Evolutionary conservation across 2,329 filamentous ascomycete genomes (phyloP).

Genomic region (Fusarium sp.): DNA sequence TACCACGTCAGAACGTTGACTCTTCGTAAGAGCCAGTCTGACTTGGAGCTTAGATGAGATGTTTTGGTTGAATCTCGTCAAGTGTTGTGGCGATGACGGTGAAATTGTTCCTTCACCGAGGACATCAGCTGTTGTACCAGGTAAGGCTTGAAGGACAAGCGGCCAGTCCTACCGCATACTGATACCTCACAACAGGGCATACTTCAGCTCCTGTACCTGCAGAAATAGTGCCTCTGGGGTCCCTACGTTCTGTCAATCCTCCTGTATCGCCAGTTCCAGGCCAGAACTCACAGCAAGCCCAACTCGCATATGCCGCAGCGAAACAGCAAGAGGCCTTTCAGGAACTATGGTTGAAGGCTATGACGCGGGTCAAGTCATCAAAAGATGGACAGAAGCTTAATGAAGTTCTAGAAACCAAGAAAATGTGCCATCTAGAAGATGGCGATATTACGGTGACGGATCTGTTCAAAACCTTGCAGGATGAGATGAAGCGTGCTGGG

Average conservation of each 20-base stretch:
- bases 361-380: not conserved
- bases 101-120: too few relatives aligned
- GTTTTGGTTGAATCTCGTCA: too few relatives aligned
- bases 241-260: too few relatives aligned
- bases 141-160: rapidly evolving
- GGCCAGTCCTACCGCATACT: too few relatives aligned
- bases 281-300: not conserved
- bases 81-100: too few relatives aligned
- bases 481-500: not conserved
- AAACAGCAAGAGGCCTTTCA: not conserved
- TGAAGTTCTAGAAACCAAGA: too few relatives aligned
- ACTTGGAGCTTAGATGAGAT: too few relatives aligned
- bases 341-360: not conserved
- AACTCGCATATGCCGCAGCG: rapidly evolving
- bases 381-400: not conserved
- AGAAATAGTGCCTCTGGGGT: too few relatives aligned
- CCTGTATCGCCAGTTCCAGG: too few relatives aligned
- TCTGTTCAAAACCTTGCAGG: not conserved
- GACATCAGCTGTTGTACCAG: too few relatives aligned
- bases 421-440: not conserved
- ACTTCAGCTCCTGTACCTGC: not conserved
- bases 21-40: too few relatives aligned
- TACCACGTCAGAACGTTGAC: too few relatives aligned
- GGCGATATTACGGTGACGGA: rapidly evolving
- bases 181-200: rapidly evolving